A percentile compares a stretch with the other conserved stretches of the same genome.
These are phyloP conservation scores for Helotiales sp. DNA, from an alignment of 2,329 filamentous ascomycete genomes.

Conservation along the genomic window DNA sequence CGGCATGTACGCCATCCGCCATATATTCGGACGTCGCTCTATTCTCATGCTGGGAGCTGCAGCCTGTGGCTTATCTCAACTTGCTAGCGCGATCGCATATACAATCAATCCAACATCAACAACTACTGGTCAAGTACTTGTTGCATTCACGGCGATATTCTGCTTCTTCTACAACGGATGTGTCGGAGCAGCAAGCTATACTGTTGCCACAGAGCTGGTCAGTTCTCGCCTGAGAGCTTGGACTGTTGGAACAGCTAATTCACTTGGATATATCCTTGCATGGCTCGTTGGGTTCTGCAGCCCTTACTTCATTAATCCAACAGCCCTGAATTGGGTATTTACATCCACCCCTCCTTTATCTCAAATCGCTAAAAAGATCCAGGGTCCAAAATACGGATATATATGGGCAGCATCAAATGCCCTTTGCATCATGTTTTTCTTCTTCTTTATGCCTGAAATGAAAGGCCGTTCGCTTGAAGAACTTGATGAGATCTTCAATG, in stretches of 20 bases:
- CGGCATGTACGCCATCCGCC: conserved; percentile 34
- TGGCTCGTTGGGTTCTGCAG: conserved; percentile 37
- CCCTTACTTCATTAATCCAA: conserved; percentile 39
- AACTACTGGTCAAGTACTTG: conserved; percentile 31
- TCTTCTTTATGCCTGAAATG: conserved; percentile 39
- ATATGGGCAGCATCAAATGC: conserved; percentile 41
- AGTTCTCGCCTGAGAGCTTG: conserved; percentile 46
- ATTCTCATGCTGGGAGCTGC: conserved; percentile 36
- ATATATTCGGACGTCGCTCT: conserved; percentile 33
- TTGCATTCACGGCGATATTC: conserved; percentile 37
- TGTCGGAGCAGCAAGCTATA: conserved; percentile 25
- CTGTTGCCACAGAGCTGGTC: conserved; percentile 25
- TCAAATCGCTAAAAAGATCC: conserved; percentile 22
- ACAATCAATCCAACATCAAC: conserved; percentile 30
- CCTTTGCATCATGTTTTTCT: conserved; percentile 38
- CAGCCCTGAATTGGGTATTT: conserved; percentile 37
- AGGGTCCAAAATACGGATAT: conserved; percentile 40
- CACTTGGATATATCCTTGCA: conserved; percentile 39
- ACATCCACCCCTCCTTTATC: conserved; percentile 17
- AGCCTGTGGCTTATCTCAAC: conserved; percentile 36
- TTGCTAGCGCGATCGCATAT: conserved; percentile 37
- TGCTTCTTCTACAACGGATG: conserved; percentile 39
- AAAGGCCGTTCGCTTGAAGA: conserved; percentile 41
- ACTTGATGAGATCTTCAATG: conserved; percentile 39
- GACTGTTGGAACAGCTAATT: conserved; percentile 46